Evolutionary conservation across 257 asterid species (phyloP).

Genomic region (Solanum rostratum): DNA sequence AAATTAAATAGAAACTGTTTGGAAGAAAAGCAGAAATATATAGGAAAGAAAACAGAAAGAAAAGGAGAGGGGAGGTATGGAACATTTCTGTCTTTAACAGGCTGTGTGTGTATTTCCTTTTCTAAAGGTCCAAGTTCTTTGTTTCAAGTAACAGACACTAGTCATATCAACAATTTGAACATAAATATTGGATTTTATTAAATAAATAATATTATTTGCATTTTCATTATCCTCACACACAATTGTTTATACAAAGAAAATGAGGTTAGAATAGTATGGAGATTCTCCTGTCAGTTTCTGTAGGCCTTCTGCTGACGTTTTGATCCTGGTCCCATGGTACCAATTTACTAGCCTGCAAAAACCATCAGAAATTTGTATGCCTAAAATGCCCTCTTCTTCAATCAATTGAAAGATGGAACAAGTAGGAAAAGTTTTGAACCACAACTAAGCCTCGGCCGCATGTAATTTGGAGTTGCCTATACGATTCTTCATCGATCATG

Average conservation of each 20-base stretch:
- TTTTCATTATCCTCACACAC: neutral
- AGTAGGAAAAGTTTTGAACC: neutral
- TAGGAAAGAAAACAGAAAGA: slow-evolving; percentile 6
- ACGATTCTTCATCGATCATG: neutral
- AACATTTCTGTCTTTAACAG: slow-evolving; percentile 29
- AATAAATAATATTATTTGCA: slow-evolving; percentile 1
- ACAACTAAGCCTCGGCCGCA: neutral
- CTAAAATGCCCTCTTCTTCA: slow-evolving; percentile 1
- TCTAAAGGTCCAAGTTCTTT: slow-evolving; percentile 27
- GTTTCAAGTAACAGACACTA: slow-evolving; percentile 17
- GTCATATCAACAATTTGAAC: slow-evolving; percentile 21
- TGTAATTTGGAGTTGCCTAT: neutral
- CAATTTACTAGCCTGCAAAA: slow-evolving; percentile 1
- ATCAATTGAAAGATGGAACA: neutral
- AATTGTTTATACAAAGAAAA: neutral
- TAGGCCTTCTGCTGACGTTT: slow-evolving; percentile 16
- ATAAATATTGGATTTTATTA: too few species aligned
- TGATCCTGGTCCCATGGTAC: slow-evolving; percentile 14
- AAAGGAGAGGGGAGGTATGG: slow-evolving; percentile 22
- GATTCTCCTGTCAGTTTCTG: slow-evolving; percentile 25
- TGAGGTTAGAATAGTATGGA: slow-evolving; percentile 15
- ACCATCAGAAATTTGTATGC: neutral
- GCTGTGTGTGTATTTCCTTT: slow-evolving; percentile 13
- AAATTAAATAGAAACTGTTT: slow-evolving; percentile 6
- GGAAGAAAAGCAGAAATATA: slow-evolving; percentile 8